A percentile compares a stretch with the other conserved stretches of the same genome.
Evolutionary conservation across 257 asterid species (phyloP).

Genomic region (Ballota nigra): DNA sequence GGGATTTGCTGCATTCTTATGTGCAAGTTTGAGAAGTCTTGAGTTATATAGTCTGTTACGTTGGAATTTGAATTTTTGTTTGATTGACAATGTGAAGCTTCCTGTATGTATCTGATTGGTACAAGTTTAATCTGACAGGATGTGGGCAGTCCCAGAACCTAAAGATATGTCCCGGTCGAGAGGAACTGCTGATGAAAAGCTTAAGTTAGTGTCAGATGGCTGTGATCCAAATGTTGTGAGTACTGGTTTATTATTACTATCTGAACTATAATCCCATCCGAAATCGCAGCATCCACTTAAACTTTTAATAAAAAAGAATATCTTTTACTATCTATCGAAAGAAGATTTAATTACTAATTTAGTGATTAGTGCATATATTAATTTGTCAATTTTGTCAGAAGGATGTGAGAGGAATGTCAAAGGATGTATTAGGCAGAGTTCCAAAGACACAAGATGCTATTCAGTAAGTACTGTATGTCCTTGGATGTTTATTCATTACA

Average conservation of each 20-base stretch:
- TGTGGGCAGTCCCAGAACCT: constrained; percentile 90
- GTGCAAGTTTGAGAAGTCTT: background rate
- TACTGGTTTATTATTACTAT: constrained; percentile 12
- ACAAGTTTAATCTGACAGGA: constrained; percentile 42
- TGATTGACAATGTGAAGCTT: background rate
- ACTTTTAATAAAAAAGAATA: background rate
- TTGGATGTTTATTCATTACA: constrained; percentile 4
- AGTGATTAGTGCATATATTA: constrained; percentile 4
- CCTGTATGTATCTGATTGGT: constrained; percentile 10
- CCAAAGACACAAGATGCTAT: constrained; percentile 57
- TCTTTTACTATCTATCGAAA: background rate
- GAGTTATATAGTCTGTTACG: background rate
- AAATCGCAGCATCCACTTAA: background rate
- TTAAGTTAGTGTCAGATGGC: constrained; percentile 56
- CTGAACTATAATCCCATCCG: background rate
- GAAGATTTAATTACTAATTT: background rate
- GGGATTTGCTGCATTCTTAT: background rate
- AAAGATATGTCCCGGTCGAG: constrained; percentile 44
- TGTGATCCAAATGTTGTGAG: constrained; percentile 62
- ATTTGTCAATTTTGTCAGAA: constrained; percentile 33
- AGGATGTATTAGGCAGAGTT: constrained; percentile 42
- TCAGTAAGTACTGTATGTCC: constrained; percentile 49
- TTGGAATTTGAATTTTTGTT: background rate
- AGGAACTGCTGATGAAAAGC: constrained; percentile 42
- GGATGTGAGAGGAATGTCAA: constrained; percentile 41